Evolutionary conservation across 2,329 filamentous ascomycete species (phyloP).

Genomic region (Fusarium denticulatum): DNA sequence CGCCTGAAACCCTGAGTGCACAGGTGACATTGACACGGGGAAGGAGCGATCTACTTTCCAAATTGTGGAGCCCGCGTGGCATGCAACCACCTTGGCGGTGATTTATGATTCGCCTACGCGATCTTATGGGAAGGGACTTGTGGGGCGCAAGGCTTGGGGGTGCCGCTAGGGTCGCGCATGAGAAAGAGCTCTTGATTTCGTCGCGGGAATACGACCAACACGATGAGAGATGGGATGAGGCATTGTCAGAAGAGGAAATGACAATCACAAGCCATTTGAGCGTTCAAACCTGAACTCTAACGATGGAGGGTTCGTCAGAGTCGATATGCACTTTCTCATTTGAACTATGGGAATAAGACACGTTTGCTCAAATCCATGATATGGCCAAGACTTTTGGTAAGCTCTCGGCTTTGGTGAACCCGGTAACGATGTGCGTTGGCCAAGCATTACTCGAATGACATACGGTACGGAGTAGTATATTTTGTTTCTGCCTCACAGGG

Average conservation of each 20-base stretch:
- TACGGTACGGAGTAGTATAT: background rate
- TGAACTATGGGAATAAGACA: conserved; percentile 2
- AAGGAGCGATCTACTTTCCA: conserved; percentile 29
- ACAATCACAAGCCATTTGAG: background rate
- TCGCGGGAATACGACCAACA: conserved; percentile 23
- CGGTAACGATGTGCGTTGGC: conserved; percentile 20
- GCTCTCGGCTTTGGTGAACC: conserved; percentile 19
- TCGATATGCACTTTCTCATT: background rate
- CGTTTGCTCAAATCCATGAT: conserved; percentile 17
- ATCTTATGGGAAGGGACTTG: background rate
- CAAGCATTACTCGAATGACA: conserved; percentile 9
- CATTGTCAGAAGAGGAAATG: background rate
- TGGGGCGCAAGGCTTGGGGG: conserved; percentile 28
- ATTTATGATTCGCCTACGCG: background rate
- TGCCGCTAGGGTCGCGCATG: conserved; percentile 14
- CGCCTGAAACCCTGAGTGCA: background rate
- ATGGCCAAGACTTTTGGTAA: conserved; percentile 27
- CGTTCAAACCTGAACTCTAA: background rate
- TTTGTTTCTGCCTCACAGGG: conserved; percentile 6
- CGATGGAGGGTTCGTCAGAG: background rate
- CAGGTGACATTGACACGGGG: conserved; percentile 29
- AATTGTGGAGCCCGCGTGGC: conserved; percentile 16
- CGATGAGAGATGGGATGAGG: background rate
- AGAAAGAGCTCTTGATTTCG: background rate
- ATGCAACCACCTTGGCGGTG: background rate